Conservation (phyloP, 257 asterid species). For the Solanum etuberosum region DNA sequence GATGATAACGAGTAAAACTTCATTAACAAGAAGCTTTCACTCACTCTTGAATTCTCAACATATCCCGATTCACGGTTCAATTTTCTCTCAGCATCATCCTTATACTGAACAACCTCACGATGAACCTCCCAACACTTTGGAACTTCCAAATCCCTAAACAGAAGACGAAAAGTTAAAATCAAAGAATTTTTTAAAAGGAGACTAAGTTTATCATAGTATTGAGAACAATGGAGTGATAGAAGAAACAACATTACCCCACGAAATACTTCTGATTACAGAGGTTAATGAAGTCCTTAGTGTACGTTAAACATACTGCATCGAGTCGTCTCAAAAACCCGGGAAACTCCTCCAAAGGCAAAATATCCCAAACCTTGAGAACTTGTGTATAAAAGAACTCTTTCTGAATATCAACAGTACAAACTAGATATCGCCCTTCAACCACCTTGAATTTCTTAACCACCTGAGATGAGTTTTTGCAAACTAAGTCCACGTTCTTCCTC, state of each 20-base stretch:
- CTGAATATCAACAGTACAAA: constrained; percentile 45
- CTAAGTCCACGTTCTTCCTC: constrained; percentile 31
- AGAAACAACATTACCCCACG: constrained; percentile 31
- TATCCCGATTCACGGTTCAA: constrained; percentile 5
- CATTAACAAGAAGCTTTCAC: constrained; percentile 52
- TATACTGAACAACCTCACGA: constrained; percentile 18
- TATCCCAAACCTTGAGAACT: constrained; percentile 57
- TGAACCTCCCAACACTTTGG: constrained; percentile 41
- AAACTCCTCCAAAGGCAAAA: constrained; percentile 33
- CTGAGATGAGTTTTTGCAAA: constrained; percentile 33
- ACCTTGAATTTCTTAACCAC: constrained; percentile 39
- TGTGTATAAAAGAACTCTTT: constrained; percentile 30
- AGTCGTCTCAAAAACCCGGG: constrained; percentile 33
- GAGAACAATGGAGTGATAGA: background rate
- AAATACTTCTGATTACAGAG: constrained; percentile 30
- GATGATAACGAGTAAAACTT: constrained; percentile 50
- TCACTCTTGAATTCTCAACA: constrained; percentile 46
- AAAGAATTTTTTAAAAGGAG: background rate
- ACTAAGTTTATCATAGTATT: background rate
- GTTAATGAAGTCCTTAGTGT: constrained; percentile 29
- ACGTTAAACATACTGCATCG: constrained; percentile 32
- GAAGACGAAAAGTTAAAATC: background rate
- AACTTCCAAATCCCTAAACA: constrained; percentile 39
- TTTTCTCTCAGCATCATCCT: background rate
- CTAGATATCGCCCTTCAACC: constrained; percentile 23